phyloP scores from a whole-genome alignment of 768 basidiomycete genomes.

The Xerocomus brunneocitrinus region DNA sequence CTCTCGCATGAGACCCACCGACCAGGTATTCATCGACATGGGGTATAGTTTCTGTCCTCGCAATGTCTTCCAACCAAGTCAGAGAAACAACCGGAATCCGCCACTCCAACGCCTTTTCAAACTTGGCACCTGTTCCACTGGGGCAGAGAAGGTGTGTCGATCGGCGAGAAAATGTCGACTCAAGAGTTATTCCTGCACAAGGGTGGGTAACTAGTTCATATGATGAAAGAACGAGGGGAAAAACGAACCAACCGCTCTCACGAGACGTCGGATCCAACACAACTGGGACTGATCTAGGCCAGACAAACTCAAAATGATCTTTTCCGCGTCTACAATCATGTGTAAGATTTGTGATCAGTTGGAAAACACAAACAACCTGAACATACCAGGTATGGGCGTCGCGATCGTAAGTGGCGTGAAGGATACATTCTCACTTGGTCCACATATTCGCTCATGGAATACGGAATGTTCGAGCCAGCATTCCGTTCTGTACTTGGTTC shows the following conservation, averaged over 20 bases:
- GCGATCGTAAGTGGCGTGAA: conserved; percentile 61
- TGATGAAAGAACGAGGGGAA: background rate
- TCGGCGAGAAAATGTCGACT: conserved; percentile 56
- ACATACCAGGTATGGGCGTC: conserved; percentile 56
- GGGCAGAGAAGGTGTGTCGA: conserved; percentile 84
- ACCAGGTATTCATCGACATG: conserved; percentile 32
- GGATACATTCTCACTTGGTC: conserved; percentile 60
- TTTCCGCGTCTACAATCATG: conserved; percentile 46
- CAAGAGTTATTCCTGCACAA: conserved; percentile 47
- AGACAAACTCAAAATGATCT: conserved; percentile 62
- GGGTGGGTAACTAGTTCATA: background rate
- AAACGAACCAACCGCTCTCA: conserved; percentile 20
- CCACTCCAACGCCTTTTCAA: conserved; percentile 77
- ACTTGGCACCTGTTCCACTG: conserved; percentile 64
- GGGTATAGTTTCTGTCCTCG: conserved; percentile 47
- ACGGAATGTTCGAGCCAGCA: conserved; percentile 92
- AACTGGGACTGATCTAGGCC: conserved; percentile 69
- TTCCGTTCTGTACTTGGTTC: conserved; percentile 73
- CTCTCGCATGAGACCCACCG: conserved; percentile 33
- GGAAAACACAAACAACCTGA: background rate
- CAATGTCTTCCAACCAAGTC: conserved; percentile 65
- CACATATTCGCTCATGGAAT: conserved; percentile 67
- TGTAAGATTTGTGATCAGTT: background rate
- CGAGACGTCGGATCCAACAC: conserved; percentile 48
- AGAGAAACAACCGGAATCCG: conserved; percentile 64